Evolutionary conservation across 164 flowering plant genomes (phyloP).

Genomic region (Magnolia changhungtana): DNA sequence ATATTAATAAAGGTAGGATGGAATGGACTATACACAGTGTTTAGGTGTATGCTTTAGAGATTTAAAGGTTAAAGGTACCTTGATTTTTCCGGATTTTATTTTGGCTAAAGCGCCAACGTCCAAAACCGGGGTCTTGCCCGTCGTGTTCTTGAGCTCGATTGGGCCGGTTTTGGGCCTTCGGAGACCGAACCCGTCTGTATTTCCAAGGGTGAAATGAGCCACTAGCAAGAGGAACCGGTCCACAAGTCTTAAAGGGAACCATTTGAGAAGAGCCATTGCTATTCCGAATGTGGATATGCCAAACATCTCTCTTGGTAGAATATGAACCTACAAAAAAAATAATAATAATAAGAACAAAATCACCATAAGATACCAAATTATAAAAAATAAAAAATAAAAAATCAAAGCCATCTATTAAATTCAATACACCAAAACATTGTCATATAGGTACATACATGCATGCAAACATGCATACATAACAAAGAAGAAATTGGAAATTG

Average conservation of each 20-base stretch:
- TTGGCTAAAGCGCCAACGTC: constrained; percentile 78
- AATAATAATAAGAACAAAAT: neutral
- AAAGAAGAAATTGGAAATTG: too few relatives aligned
- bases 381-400: too few relatives aligned
- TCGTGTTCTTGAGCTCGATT: constrained; percentile 77
- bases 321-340: constrained; percentile 61
- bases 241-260: constrained; percentile 71
- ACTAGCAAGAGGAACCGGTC: constrained; percentile 64
- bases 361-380: neutral
- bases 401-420: too few relatives aligned
- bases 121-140: constrained; percentile 95
- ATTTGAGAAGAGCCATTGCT: constrained; percentile 74
- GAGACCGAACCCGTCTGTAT: constrained; percentile 75
- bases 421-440: too few relatives aligned
- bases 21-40: neutral
- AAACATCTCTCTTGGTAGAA: constrained; percentile 83
- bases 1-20: neutral
- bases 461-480: too few relatives aligned
- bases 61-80: constrained; percentile 37
- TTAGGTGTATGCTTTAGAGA: too few relatives aligned
- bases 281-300: constrained; percentile 84
- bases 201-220: constrained; percentile 57
- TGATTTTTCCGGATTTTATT: constrained; percentile 75
- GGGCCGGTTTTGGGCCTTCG: constrained; percentile 94
- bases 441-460: too few relatives aligned